Conservation (phyloP, 495 filamentous ascomycete genomes). For the Parachaetomium inaequale region DNA sequence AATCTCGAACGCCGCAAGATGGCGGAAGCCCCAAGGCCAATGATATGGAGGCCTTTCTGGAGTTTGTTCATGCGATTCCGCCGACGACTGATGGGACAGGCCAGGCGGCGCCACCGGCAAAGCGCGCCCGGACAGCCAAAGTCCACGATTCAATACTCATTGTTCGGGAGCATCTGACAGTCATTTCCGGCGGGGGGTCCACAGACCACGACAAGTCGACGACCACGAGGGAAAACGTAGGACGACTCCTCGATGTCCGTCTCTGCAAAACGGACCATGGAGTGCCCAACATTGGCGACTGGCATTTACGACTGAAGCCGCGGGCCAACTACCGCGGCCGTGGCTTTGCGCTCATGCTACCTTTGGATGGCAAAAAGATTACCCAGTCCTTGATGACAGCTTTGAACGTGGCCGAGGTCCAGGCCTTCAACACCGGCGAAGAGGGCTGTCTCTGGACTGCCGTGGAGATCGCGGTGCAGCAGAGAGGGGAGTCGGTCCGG, state of each 20-base stretch:
- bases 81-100: neutral
- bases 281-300: neutral
- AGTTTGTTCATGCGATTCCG: conserved; percentile 16
- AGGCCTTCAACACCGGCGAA: conserved; percentile 14
- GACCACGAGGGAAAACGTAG: conserved; percentile 14
- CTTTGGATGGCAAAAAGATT: conserved; percentile 7
- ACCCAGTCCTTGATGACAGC: conserved; percentile 5
- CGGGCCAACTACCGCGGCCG: conserved; percentile 12
- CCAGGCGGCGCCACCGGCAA: conserved; percentile 8
- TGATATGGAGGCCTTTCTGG: conserved; percentile 20
- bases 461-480: conserved; percentile 13
- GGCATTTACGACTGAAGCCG: conserved; percentile 17
- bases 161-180: conserved; percentile 22
- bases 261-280: neutral
- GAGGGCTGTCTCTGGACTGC: conserved; percentile 29
- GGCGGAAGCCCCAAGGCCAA: conserved; percentile 3
- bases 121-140: conserved; percentile 21
- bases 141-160: conserved; percentile 23
- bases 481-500: conserved; percentile 20
- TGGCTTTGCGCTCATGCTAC: conserved; percentile 11
- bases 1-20: neutral
- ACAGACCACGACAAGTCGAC: neutral
- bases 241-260: conserved; percentile 10
- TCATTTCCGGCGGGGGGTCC: neutral
- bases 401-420: conserved; percentile 14